phyloP scores from a whole-genome alignment of 352 stramenopile species.

The Phytophthora sojae region DNA sequence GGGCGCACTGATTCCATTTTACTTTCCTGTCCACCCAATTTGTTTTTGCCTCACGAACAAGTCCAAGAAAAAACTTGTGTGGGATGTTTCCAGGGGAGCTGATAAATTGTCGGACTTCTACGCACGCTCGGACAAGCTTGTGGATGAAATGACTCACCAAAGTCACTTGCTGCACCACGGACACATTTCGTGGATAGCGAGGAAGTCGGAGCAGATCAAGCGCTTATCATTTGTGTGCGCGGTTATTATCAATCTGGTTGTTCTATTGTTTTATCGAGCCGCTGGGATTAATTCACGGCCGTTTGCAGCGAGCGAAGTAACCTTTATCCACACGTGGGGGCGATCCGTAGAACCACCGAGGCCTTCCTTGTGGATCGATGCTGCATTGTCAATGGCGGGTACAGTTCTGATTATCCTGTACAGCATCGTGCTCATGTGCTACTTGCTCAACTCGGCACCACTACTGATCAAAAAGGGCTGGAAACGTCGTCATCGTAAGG shows the following conservation, averaged over 20 bases:
- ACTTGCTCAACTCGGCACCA: slow-evolving; percentile 72
- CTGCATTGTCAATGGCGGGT: slow-evolving; percentile 50
- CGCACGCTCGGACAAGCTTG: slow-evolving; percentile 64
- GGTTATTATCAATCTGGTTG: slow-evolving; percentile 64
- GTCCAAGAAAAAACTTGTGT: slow-evolving; percentile 77
- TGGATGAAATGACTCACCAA: slow-evolving; percentile 81
- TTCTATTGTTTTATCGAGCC: slow-evolving; percentile 68
- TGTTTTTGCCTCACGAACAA: slow-evolving; percentile 79
- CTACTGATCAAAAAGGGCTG: slow-evolving; percentile 75
- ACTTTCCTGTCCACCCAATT: slow-evolving; percentile 80
- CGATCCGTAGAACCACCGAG: slow-evolving; percentile 22
- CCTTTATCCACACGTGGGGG: slow-evolving; percentile 38
- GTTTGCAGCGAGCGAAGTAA: slow-evolving; percentile 53
- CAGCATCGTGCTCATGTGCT: slow-evolving; percentile 57
- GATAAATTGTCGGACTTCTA: slow-evolving; percentile 82
- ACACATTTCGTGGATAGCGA: slow-evolving; percentile 44
- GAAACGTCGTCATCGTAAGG: slow-evolving; percentile 58
- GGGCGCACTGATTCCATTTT: slow-evolving; percentile 57
- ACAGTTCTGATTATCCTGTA: slow-evolving; percentile 66
- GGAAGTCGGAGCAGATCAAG: slow-evolving; percentile 58
- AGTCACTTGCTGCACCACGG: slow-evolving; percentile 49
- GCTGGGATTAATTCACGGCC: slow-evolving; percentile 60
- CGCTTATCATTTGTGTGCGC: slow-evolving; percentile 59
- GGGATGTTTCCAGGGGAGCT: slow-evolving; percentile 59
- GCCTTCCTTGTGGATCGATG: slow-evolving; percentile 46